Base-by-base conservation (phyloP, 2,329 filamentous ascomycete species). In the Hypomyces perniciosus region DNA sequence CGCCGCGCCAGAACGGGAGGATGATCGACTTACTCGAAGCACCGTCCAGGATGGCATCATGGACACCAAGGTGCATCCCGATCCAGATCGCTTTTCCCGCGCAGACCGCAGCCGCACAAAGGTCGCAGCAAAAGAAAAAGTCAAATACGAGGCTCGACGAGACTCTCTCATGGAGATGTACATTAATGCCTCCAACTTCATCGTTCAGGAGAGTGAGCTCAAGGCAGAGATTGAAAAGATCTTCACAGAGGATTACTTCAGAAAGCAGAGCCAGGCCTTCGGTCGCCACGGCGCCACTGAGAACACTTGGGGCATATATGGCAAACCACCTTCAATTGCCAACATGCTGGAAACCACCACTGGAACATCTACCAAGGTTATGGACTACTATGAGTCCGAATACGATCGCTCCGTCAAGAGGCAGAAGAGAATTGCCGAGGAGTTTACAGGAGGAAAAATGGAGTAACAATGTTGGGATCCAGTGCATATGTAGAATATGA, bases 121-220 rank as follows among this genome's bases (percentile, higher is more conserved):
- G 10, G 69, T 72, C 10, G 66, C 77, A 39, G 66, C 74, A 31
- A 70, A 68, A 8, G 66, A 72, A 48, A 57, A 50, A 9, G 44
- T 58, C 8, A 83, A 83, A 64, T 73, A 76, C 40, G 76, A 83
- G 52, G 75, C 77, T 48, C 80, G 86, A 46, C 77, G 80, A 54
- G 82, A 92, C 57, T 79, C 85, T 12, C 72, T 99, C 30, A 89
- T 96, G 69, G 84, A 88, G 52, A 79, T 99, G 9, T 99, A 99
- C 71, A 87, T 93, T 72, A 87, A 90, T 60, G 90, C 93, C 5
- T 81, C 86, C 28, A 75, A 81, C 37, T 99, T 97, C 71, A 96
- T 99, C 64, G 84, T 90, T 13, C 84, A 79, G 27, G 90, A 95
- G 66, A 72, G 78, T 46, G 85, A 95, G 66, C 79, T 99, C 33